phyloP scores from a whole-genome alignment of 352 stramenopile genomes.

The Pythium brachiatum region DNA sequence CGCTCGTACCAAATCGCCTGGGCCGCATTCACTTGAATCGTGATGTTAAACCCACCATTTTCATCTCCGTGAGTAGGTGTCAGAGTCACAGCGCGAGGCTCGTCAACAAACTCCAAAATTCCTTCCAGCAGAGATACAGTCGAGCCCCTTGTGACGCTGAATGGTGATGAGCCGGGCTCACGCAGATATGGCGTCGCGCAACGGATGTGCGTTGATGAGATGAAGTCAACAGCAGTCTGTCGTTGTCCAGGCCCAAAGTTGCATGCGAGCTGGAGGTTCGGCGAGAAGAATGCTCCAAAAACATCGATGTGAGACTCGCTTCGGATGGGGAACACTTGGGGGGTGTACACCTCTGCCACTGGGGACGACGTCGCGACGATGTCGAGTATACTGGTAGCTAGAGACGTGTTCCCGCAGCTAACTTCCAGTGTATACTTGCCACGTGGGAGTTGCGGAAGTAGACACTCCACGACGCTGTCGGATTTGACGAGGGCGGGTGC shows the following conservation, averaged over 20 bases:
- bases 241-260: slow-evolving; percentile 13
- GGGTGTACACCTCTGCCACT: slow-evolving; percentile 15
- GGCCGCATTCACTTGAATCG: neutral
- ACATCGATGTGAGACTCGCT: slow-evolving; percentile 13
- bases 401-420: neutral
- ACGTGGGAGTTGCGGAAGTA: neutral
- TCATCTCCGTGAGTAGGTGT: slow-evolving; percentile 4
- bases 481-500: slow-evolving; percentile 1
- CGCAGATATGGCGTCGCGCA: slow-evolving; percentile 8
- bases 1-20: slow-evolving; percentile 6
- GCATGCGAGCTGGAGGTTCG: slow-evolving; percentile 9
- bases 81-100: neutral
- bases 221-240: neutral
- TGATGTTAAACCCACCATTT: slow-evolving; percentile 13
- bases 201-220: slow-evolving; percentile 18
- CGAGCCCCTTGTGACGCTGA: neutral
- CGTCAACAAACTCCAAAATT: slow-evolving; percentile 17
- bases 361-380: neutral
- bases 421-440: slow-evolving; percentile 16
- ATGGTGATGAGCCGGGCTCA: neutral
- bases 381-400: slow-evolving; percentile 1
- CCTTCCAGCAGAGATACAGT: slow-evolving; percentile 6
- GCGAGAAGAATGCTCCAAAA: slow-evolving; percentile 19
- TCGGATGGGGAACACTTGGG: slow-evolving; percentile 23
- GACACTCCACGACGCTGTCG: slow-evolving; percentile 9